Percentiles rank a stretch among this genome's conserved stretches.
Evolutionary conservation across 2,329 filamentous ascomycete genomes (phyloP).

Genomic region (Periconia macrospinosa): DNA sequence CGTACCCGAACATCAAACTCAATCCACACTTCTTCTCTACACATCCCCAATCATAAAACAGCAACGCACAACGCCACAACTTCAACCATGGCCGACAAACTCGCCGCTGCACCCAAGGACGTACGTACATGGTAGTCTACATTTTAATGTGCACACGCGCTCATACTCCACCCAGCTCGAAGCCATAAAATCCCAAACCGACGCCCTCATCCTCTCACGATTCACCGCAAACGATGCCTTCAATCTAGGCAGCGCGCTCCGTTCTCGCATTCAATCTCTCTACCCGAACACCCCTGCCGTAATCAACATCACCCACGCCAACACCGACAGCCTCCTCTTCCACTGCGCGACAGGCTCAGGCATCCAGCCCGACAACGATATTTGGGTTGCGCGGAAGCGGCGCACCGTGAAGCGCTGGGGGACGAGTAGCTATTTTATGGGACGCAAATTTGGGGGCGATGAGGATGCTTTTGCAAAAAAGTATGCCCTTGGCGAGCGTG

Average conservation of each 20-base stretch:
- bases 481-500: conserved; percentile 55
- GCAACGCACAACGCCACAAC: neutral
- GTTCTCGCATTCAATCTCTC: conserved; percentile 60
- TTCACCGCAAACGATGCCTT: conserved; percentile 67
- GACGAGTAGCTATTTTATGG: conserved; percentile 69
- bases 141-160: neutral
- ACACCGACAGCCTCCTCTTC: conserved; percentile 62
- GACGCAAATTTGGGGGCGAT: conserved; percentile 67
- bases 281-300: conserved; percentile 52
- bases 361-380: conserved; percentile 69
- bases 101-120: neutral
- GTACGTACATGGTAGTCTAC: neutral
- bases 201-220: conserved; percentile 42
- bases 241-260: conserved; percentile 63
- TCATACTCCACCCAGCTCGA: conserved; percentile 17
- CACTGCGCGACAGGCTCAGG: conserved; percentile 68
- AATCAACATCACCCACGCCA: conserved; percentile 63
- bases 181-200: conserved; percentile 44
- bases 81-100: neutral
- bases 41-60: neutral
- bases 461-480: conserved; percentile 68
- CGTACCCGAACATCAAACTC: neutral
- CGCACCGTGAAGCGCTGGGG: conserved; percentile 72
- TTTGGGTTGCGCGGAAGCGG: conserved; percentile 67
- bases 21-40: neutral